Percentiles rank a stretch among this genome's conserved stretches.
Conservation (phyloP, 176 grass and related monocot genomes). For the Rhynchospora tenuis region DNA sequence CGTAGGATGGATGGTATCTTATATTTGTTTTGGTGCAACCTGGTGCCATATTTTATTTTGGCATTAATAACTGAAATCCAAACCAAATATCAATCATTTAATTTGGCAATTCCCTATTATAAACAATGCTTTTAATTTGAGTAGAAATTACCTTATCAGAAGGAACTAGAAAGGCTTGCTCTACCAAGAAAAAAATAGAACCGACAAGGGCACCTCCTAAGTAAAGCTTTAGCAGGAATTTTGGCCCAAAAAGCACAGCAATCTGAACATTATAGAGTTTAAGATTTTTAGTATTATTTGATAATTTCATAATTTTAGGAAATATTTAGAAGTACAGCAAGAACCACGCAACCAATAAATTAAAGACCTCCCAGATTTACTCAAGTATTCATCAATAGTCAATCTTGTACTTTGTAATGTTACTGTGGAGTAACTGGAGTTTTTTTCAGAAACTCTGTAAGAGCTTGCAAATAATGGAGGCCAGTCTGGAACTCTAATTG, state of each 20-base stretch:
- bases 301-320: background rate
- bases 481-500: background rate
- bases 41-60: background rate
- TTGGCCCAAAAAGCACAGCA: slow-evolving; percentile 50
- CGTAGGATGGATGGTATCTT: background rate
- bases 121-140: background rate
- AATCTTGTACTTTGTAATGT: background rate
- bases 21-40: background rate
- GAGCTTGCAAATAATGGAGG: background rate
- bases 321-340: background rate
- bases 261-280: slow-evolving; percentile 43
- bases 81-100: background rate
- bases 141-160: slow-evolving; percentile 37
- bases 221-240: slow-evolving; percentile 75
- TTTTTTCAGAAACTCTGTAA: background rate
- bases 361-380: background rate
- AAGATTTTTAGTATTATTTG: background rate
- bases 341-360: background rate
- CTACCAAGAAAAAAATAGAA: slow-evolving; percentile 63
- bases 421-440: background rate
- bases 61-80: slow-evolving; percentile 7
- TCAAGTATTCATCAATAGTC: background rate
- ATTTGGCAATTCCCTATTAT: background rate
- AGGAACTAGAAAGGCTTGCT: slow-evolving; percentile 62
- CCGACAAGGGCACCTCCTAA: slow-evolving; percentile 70